Conservation (phyloP, 2,329 filamentous ascomycete genomes). For the Aureobasidium subglaciale region DNA sequence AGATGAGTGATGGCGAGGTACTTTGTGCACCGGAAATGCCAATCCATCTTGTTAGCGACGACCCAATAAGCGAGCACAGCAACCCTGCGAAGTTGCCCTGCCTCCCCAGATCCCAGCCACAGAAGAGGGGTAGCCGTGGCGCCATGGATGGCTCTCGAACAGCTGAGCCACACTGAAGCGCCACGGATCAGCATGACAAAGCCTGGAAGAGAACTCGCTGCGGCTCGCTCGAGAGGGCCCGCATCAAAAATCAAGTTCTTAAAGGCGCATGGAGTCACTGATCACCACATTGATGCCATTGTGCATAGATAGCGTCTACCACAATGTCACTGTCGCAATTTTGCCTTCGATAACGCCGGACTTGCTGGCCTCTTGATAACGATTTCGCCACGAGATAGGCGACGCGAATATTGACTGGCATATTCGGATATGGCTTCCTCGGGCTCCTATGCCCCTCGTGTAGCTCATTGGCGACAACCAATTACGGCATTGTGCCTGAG, state of each 20-base stretch:
- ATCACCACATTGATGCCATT: slow-evolving; percentile 14
- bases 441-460: neutral
- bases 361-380: neutral
- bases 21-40: neutral
- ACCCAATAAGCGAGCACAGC: slow-evolving; percentile 2
- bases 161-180: slow-evolving; percentile 6
- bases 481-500: neutral
- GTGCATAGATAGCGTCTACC: slow-evolving; percentile 2
- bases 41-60: neutral
- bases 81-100: neutral
- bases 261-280: neutral
- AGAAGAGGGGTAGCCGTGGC: slow-evolving; percentile 11
- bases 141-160: too few relatives aligned
- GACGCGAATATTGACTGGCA: too few relatives aligned
- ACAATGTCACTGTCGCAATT: neutral
- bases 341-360: neutral
- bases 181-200: slow-evolving; percentile 4
- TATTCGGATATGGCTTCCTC: too few relatives aligned
- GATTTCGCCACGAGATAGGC: neutral
- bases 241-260: slow-evolving; percentile 7
- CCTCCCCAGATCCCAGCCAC: slow-evolving; percentile 2
- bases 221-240: neutral
- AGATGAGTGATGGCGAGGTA: neutral
- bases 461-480: neutral
- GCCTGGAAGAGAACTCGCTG: neutral